Evolutionary conservation across 495 filamentous ascomycete species (phyloP), one percentile per base, ranked within the genome.

Genomic region (Penicillium fimorum): DNA sequence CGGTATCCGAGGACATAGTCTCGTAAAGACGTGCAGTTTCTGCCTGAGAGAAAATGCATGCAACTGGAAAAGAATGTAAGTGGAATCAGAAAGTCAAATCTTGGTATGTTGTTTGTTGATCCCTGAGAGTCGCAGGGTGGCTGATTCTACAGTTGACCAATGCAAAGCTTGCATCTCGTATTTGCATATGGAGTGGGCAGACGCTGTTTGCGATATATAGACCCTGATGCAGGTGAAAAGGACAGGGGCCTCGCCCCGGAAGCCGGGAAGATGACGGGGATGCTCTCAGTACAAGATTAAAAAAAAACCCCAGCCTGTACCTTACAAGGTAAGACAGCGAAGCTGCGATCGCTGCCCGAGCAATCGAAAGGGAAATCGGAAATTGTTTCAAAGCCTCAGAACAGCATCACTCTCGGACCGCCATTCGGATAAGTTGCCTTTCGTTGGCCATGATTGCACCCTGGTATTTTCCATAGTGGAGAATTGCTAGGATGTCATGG

Each of bases 31-130:
- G 52, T 43, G 43, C 52, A 25, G 25, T 27, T 25, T 7, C 18
- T 24, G 10, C 6, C 20, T 17, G 35, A 20, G 15, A 29, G 10
- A 13, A 32, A 22, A 46, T 40, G 42, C 41, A 38, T 45, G 30
- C 24, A 35, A 38, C 30, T 22, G 30, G 7, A 7, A 53, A 46
- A 38, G 52, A 47, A 47, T 54, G 52, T 29, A 37, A 47, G n/a
- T 17, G 13, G n/a, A 29, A 25, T 54, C 13, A 13, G 11, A 46
- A 45, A 45, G 42, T 54, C 40, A 35, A 18, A 38, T 9, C 13
- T 24, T 13, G 52, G 52, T 38, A 47, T 47, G 50, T 38, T 49
- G 45, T 47, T 7, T 49, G 50, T 25, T 54, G 52, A 54, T 54
- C 43, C 22, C 15, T 15, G 15, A 38, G 15, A 30, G 20, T 29